These are phyloP conservation scores for Amylostereum areolatum DNA, from an alignment of 1,284 basidiomycete species.

Conservation along the genomic window DNA sequence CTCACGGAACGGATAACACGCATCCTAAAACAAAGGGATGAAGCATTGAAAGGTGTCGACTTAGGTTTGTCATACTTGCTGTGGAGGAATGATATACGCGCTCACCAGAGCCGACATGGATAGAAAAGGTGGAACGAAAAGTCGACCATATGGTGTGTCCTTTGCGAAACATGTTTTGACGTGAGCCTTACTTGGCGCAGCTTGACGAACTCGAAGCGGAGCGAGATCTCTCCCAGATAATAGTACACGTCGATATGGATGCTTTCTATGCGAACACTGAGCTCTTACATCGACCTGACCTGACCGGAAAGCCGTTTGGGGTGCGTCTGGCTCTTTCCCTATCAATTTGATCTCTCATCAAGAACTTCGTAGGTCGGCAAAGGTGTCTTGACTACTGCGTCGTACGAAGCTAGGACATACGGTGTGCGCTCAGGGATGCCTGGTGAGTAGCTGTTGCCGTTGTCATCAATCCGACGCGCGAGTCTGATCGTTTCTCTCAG, in stretches of 20 bases:
- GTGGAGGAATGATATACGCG: neutral
- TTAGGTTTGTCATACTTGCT: constrained; percentile 41
- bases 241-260: constrained; percentile 88
- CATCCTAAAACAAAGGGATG: constrained; percentile 63
- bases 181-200: constrained; percentile 30
- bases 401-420: constrained; percentile 86
- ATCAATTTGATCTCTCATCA: neutral
- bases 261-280: constrained; percentile 75
- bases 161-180: neutral
- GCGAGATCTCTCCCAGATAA: constrained; percentile 76
- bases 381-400: constrained; percentile 82
- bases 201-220: constrained; percentile 70
- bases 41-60: constrained; percentile 50
- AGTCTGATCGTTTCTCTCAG: constrained; percentile 25
- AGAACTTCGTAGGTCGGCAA: constrained; percentile 52
- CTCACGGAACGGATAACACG: constrained; percentile 65
- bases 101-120: neutral
- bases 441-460: constrained; percentile 33
- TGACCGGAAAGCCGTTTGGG: constrained; percentile 84
- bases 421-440: constrained; percentile 90
- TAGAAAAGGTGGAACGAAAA: constrained; percentile 46
- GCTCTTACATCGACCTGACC: constrained; percentile 71
- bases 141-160: constrained; percentile 45
- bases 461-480: neutral
- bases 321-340: constrained; percentile 41